Base-by-base conservation (phyloP, 2,329 filamentous ascomycete genomes). In the Talaromyces verruculosus region DNA sequence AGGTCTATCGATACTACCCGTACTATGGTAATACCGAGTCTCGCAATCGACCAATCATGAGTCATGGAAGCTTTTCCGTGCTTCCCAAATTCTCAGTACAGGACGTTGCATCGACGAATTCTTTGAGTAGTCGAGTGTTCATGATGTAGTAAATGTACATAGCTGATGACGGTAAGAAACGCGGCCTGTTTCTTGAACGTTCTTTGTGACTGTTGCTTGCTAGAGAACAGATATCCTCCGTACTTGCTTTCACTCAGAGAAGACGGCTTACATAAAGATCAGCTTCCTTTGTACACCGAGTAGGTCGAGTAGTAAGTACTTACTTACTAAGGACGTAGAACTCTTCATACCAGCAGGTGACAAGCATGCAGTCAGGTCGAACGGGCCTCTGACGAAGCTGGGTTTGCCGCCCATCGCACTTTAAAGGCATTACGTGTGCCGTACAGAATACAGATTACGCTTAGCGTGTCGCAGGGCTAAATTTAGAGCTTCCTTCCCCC, bases 381-480 rank as follows among this genome's bases (percentile, higher is more conserved):
- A 43, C 39, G 35, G 62, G 43, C 65, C 60, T 67, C 62, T 67
- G 43, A 63, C 15, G 33, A 66, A 45, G 41, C 65, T 51, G 53
- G 43, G 33, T 28, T 77, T 77, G 74, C 72, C 76, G 76, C 76
- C 74, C 68, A 68, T 68, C 69, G 69, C 69, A 69, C 67, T 70
- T 68, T 37, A 15, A 5, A 49, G 17, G 30, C 11, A 41, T 63
- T 51, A 33, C 53, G 43, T 59, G 25, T 35, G 57, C 35, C 19
- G 22, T 28, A 59, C 57, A 43, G n/a, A 59, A 17, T 28, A 59
- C 57, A 43, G n/a, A 59, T 39, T 37, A 35, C 57, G 35, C 35
- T 28, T 22, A 45, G 66, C 69, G 68, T 65, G 57, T 28, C 64
- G 25, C 58, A 69, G 70, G 74, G 75, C 76, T 78, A 78, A 77